phyloP scores from a whole-genome alignment of 768 basidiomycete species.

The Tephrocybe sp. region DNA sequence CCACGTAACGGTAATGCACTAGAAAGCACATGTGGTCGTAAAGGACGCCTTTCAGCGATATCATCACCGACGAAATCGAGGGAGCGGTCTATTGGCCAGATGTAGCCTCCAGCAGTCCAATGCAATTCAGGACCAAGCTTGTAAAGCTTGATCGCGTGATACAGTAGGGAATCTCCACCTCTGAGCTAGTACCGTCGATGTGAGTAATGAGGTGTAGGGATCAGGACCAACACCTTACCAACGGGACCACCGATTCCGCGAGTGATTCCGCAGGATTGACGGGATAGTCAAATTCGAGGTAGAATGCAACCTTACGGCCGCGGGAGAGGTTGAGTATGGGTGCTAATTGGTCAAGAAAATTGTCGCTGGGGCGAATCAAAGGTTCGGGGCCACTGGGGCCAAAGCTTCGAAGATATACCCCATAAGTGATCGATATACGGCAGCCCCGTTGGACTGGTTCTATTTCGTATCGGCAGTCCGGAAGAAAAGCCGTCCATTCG shows the following conservation, averaged over 20 bases:
- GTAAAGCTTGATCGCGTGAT: conserved; percentile 75
- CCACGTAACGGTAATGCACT: conserved; percentile 23
- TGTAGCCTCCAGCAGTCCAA: conserved; percentile 81
- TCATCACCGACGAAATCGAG: conserved; percentile 61
- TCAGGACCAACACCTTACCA: conserved; percentile 40
- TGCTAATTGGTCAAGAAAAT: conserved; percentile 68
- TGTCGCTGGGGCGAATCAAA: conserved; percentile 71
- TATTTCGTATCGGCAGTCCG: conserved; percentile 75
- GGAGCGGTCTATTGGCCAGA: conserved; percentile 74
- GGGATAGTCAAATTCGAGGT: conserved; percentile 66
- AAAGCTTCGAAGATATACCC: conserved; percentile 67
- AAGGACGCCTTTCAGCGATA: conserved; percentile 20
- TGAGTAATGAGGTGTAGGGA: not conserved
- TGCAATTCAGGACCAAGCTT: conserved; percentile 74
- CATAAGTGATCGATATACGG: conserved; percentile 69
- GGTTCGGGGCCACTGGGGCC: conserved; percentile 60
- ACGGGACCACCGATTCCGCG: conserved; percentile 70
- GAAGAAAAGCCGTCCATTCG: conserved; percentile 77
- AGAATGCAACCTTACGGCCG: conserved; percentile 72
- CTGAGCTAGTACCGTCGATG: conserved; percentile 50
- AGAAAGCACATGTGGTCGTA: conserved; percentile 14
- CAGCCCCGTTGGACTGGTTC: conserved; percentile 72
- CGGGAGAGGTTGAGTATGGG: conserved; percentile 72
- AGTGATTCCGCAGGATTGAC: conserved; percentile 68
- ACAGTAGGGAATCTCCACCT: conserved; percentile 73